These are phyloP conservation scores for Guadua angustifolia DNA, from an alignment of 176 grass and related monocot genomes.

Conservation along the genomic window DNA sequence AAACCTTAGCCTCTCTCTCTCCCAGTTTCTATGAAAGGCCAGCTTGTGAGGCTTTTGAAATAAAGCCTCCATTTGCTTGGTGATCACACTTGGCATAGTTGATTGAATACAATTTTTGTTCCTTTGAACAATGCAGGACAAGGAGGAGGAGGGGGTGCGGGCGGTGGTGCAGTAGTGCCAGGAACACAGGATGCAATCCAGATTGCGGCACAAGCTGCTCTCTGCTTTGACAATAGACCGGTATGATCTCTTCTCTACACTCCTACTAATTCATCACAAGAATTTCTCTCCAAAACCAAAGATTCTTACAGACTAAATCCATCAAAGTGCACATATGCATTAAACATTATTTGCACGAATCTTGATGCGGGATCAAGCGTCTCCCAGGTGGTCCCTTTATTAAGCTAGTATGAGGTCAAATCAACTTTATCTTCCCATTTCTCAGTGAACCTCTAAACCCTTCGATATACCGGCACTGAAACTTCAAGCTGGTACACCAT, in stretches of 20 bases:
- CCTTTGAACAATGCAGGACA: slow-evolving; percentile 49
- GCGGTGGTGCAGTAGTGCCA: slow-evolving; percentile 27
- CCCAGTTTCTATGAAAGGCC: neutral
- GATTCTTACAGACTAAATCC: neutral
- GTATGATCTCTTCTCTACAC: slow-evolving; percentile 4
- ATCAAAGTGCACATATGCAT: neutral
- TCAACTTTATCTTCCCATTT: neutral
- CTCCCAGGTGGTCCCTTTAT: neutral
- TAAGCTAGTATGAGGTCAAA: neutral
- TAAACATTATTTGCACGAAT: neutral
- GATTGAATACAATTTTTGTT: neutral
- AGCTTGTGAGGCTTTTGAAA: neutral
- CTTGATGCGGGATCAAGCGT: neutral
- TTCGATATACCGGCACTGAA: neutral
- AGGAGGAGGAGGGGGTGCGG: slow-evolving; percentile 48
- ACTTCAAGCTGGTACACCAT: neutral
- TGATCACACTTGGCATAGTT: neutral
- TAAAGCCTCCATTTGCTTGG: neutral
- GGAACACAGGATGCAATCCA: slow-evolving; percentile 75
- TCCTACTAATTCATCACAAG: neutral
- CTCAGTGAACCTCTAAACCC: neutral
- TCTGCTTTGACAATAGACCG: slow-evolving; percentile 66
- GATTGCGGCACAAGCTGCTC: slow-evolving; percentile 78
- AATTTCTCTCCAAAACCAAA: neutral
- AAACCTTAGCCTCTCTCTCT: neutral